Evolutionary conservation across 225 moss, liverwort and hornwort species (phyloP).

Genomic region (Polytrichum formosum): DNA sequence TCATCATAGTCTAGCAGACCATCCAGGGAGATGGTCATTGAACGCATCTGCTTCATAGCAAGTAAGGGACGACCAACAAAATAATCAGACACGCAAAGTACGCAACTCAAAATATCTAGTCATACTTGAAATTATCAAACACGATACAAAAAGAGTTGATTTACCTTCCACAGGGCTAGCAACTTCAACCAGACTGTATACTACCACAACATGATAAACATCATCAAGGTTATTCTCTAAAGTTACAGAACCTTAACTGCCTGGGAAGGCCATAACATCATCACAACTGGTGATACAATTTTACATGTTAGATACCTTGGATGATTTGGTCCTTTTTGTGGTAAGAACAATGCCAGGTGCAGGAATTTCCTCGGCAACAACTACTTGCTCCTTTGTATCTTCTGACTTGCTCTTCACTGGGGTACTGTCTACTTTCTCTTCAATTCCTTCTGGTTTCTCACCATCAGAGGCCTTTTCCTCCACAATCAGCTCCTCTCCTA

Average conservation of each 20-base stretch:
- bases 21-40: conserved; percentile 97
- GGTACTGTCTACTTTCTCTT: conserved; percentile 46
- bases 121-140: background rate
- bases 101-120: no score
- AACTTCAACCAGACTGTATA: no score
- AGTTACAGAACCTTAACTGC: background rate
- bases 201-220: no score
- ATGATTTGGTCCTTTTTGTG: conserved; percentile 78
- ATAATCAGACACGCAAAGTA: conserved; percentile 15
- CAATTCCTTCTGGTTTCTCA: conserved; percentile 34
- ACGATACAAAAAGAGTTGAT: background rate
- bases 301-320: conserved; percentile 48
- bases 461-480: conserved; percentile 41
- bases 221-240: background rate
- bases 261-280: background rate
- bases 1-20: conserved; percentile 96
- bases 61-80: conserved; percentile 17
- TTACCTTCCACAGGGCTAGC: background rate
- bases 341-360: conserved; percentile 66
- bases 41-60: conserved; percentile 77
- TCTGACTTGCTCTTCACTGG: conserved; percentile 26
- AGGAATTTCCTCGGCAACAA: conserved; percentile 62
- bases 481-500: conserved; percentile 29
- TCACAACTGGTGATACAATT: background rate
- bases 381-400: conserved; percentile 31